A percentile compares a stretch with the other conserved stretches of the same genome.
Evolutionary conservation across 2,329 filamentous ascomycete genomes (phyloP).

Genomic region (Paracorniculantispora psalliotae): DNA sequence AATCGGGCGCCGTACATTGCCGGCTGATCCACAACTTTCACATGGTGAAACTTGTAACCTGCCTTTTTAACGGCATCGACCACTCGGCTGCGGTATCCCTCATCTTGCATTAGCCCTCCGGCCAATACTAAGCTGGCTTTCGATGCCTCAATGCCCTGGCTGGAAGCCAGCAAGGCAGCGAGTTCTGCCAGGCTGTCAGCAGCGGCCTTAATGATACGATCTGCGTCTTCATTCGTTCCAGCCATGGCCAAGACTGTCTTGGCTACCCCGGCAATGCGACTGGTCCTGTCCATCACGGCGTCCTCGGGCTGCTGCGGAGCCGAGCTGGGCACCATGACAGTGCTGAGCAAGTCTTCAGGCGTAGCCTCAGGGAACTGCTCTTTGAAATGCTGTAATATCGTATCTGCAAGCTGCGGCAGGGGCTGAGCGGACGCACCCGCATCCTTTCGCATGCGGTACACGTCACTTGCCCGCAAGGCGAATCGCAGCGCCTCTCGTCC

Average conservation of each 20-base stretch:
- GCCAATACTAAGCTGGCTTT: conserved; percentile 18
- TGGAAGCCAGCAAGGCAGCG: conserved; percentile 14
- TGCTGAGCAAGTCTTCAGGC: conserved; percentile 18
- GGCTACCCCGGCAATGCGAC: conserved; percentile 19
- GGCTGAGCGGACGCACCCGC: neutral
- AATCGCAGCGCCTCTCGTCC: conserved; percentile 31
- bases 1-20: conserved; percentile 16
- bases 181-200: conserved; percentile 18
- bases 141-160: conserved; percentile 15
- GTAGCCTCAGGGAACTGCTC: conserved; percentile 11
- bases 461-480: conserved; percentile 28
- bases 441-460: conserved; percentile 13
- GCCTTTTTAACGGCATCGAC: conserved; percentile 10
- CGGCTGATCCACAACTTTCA: conserved; percentile 16
- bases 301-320: conserved; percentile 4
- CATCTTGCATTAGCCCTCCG: conserved; percentile 21
- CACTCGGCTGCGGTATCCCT: conserved; percentile 13
- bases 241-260: conserved; percentile 18
- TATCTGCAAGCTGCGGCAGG: conserved; percentile 14
- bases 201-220: conserved; percentile 16
- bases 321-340: conserved; percentile 16
- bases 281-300: conserved; percentile 12
- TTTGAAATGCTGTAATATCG: conserved; percentile 17
- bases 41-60: conserved; percentile 16
- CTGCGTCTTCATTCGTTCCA: conserved; percentile 16